Percentiles rank a stretch among this genome's conserved stretches.
These are phyloP conservation scores for Aspergillus terreus DNA, from an alignment of 2,329 filamentous ascomycete genomes.

Conservation along the genomic window DNA sequence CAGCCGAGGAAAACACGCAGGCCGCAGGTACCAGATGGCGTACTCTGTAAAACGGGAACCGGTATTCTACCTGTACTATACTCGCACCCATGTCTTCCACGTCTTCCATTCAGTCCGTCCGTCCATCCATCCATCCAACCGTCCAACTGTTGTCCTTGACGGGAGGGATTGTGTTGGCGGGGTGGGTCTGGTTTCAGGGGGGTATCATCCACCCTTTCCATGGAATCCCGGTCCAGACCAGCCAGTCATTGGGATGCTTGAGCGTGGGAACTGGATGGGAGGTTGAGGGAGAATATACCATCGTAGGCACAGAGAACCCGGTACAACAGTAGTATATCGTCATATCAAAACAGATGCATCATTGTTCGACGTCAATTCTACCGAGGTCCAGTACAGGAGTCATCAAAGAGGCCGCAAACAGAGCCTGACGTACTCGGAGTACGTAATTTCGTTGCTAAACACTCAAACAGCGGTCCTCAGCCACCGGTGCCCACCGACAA, in stretches of 20 bases:
- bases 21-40: neutral
- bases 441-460: slow-evolving; percentile 2
- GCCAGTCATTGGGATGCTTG: neutral
- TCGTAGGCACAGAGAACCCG: neutral
- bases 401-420: slow-evolving; percentile 5
- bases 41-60: slow-evolving; percentile 4
- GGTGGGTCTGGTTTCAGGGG: slow-evolving; percentile 31
- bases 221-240: slow-evolving; percentile 4
- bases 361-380: no score
- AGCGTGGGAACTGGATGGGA: no score
- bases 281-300: neutral
- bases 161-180: neutral
- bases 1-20: neutral
- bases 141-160: no score
- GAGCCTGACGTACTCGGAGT: slow-evolving; percentile 4
- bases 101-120: no score
- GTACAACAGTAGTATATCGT: neutral
- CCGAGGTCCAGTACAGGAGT: no score
- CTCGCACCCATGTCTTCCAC: no score
- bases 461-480: slow-evolving; percentile 1
- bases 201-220: slow-evolving; percentile 18
- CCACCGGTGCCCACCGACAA: slow-evolving; percentile 1
- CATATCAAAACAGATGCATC: neutral
- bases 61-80: neutral
- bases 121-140: no score